A percentile compares a stretch with the other conserved stretches of the same genome.
Evolutionary conservation across 129 eudicot genomes (phyloP).

Genomic region (Flaveria bidentis): DNA sequence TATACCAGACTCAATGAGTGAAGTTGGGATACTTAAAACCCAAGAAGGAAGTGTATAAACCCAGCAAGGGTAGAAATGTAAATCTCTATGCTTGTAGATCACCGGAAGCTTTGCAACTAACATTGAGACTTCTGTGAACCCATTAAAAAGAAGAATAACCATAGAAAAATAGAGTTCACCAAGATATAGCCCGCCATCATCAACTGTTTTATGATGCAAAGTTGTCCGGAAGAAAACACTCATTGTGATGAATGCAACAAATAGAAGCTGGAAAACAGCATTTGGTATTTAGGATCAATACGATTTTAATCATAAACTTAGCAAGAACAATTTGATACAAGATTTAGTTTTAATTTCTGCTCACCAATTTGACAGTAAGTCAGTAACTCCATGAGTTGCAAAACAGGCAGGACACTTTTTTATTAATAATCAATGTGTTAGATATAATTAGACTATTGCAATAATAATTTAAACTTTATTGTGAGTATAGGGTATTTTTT

Average conservation of each 20-base stretch:
- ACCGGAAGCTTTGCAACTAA: constrained; percentile 89
- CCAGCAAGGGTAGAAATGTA: constrained; percentile 97
- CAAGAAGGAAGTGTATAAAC: constrained; percentile 93
- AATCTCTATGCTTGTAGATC: constrained; percentile 93
- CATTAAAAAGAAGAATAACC: constrained; percentile 96
- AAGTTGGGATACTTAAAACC: constrained; percentile 88
- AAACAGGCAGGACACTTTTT: not conserved
- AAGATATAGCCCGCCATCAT: constrained; percentile 86
- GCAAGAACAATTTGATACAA: constrained; percentile 9
- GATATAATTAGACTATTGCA: not conserved
- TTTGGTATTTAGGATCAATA: constrained; percentile 21
- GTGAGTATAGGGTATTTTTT: not conserved
- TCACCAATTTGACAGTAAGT: not conserved
- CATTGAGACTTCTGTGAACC: constrained; percentile 98
- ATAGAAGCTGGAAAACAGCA: constrained; percentile 67
- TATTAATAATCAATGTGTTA: not conserved
- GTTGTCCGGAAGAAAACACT: constrained; percentile 88
- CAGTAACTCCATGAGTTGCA: not conserved
- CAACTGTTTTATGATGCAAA: constrained; percentile 75
- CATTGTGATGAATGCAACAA: constrained; percentile 91
- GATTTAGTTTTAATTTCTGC: not conserved
- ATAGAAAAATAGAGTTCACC: constrained; percentile 89
- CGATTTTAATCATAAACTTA: constrained; percentile 14
- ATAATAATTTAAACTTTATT: not conserved
- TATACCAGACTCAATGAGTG: constrained; percentile 86